These are phyloP conservation scores for Alternaria solani DNA, from an alignment of 2,329 filamentous ascomycete species.

Conservation along the genomic window DNA sequence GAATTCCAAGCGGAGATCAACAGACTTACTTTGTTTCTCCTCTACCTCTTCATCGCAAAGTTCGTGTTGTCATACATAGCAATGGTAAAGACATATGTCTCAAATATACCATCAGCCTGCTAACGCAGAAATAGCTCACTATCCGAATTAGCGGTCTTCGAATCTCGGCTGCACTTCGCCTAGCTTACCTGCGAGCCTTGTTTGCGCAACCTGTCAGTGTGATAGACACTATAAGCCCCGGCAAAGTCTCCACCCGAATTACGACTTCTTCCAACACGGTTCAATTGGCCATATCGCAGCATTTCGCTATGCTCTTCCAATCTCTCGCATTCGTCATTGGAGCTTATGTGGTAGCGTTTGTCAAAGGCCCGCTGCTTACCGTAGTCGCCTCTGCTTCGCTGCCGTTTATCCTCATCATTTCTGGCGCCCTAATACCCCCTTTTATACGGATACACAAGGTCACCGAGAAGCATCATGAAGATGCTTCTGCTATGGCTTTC, in stretches of 20 bases:
- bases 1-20: slow-evolving; percentile 62
- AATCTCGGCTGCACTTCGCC: slow-evolving; percentile 60
- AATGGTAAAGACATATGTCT: slow-evolving; percentile 29
- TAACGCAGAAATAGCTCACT: slow-evolving; percentile 48
- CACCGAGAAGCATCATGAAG: slow-evolving; percentile 40
- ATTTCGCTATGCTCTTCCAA: slow-evolving; percentile 58
- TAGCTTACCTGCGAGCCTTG: slow-evolving; percentile 59
- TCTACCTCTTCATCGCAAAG: slow-evolving; percentile 49
- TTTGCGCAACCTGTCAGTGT: slow-evolving; percentile 60
- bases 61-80: slow-evolving; percentile 46
- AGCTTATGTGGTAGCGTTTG: slow-evolving; percentile 58
- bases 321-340: slow-evolving; percentile 45
- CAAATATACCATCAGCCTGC: background rate
- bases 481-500: slow-evolving; percentile 49
- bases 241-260: slow-evolving; percentile 61
- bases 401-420: slow-evolving; percentile 47
- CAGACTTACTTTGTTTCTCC: slow-evolving; percentile 37
- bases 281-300: slow-evolving; percentile 64
- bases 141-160: slow-evolving; percentile 61
- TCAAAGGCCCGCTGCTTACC: slow-evolving; percentile 61
- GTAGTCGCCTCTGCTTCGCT: slow-evolving; percentile 59
- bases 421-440: slow-evolving; percentile 40
- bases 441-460: slow-evolving; percentile 46
- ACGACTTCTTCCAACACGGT: slow-evolving; percentile 62
- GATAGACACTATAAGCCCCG: slow-evolving; percentile 59